Base-by-base conservation (phyloP, 805 yeast species). In the Candida maris region DNA sequence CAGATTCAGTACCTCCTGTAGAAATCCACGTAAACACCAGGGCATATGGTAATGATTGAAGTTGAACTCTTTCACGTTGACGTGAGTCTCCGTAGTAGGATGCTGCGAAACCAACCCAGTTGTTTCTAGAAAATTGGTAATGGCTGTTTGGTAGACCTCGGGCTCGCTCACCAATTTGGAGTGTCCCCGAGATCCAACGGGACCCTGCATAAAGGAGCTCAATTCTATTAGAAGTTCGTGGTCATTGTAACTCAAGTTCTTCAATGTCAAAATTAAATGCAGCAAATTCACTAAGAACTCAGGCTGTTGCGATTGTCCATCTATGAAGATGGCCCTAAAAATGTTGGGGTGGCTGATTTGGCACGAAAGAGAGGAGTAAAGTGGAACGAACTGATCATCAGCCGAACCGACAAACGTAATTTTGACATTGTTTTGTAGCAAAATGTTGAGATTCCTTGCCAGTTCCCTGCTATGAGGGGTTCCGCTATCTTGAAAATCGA, bases 381-480 rank as follows among this genome's bases (percentile, higher is more conserved):
- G 59, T 3, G 97, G 97, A 2, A 88, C 91, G 48, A 93, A 62
- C 57, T 86, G 97, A 60, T 93, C 97, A 54, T 86, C 85, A 20
- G 87, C 73, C 0, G 95, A 83, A 0, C 96, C 97, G 25, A 86
- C 77, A 52, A 85, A 81, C 10, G 88, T 75, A 4, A 89, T 48
- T 54, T 87, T 89, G 27, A 85, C 85, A 44, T 89, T 85, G 39
- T 75, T 70, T 10, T 71, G 70, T n/a, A 88, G 67, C n/a, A 87
- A 64, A 0, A 72, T 70, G 32, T 75, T 73, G 35, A 89, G 61
- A 17, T 88, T 76, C 40, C 81, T 76, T n/a, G 80, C 59, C 44
- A 84, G 75, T 30, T 76, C 83, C 34, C 71, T 64, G 3, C 95
- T 81, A 49, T 85, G 91, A 5, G 73, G 56, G 7, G 91, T 77